Conservation (phyloP, 1,284 basidiomycete genomes). For the Rhodotorula glutinis region DNA sequence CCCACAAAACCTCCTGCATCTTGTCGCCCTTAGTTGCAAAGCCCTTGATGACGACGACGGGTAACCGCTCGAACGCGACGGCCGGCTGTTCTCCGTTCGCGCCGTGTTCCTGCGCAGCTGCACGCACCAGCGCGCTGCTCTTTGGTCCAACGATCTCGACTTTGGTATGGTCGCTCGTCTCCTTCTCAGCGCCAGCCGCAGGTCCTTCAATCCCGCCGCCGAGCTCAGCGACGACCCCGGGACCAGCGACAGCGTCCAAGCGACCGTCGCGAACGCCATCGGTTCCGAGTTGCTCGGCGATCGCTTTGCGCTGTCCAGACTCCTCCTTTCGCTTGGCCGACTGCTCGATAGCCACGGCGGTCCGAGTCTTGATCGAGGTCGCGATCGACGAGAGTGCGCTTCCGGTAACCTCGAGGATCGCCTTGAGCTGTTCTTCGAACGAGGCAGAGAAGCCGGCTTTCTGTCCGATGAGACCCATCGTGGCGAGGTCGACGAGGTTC, state of each 20-base stretch:
- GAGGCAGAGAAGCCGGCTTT: slow-evolving; percentile 87
- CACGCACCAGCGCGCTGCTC: slow-evolving; percentile 14
- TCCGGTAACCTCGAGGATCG: slow-evolving; percentile 77
- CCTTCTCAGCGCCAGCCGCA: slow-evolving; percentile 8
- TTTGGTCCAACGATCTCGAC: slow-evolving; percentile 30
- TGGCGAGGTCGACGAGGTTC: slow-evolving; percentile 85
- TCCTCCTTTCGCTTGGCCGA: slow-evolving; percentile 4
- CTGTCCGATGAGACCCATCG: slow-evolving; percentile 88
- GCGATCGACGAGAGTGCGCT: slow-evolving; percentile 58
- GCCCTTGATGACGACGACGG: slow-evolving; percentile 61
- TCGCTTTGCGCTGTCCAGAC: slow-evolving; percentile 34
- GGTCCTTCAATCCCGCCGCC: slow-evolving; percentile 51
- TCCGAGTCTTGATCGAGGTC: slow-evolving; percentile 2
- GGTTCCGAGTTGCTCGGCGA: slow-evolving; percentile 34
- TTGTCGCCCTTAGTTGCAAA: slow-evolving; percentile 64
- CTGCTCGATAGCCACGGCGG: slow-evolving; percentile 4
- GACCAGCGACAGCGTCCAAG: slow-evolving; percentile 73
- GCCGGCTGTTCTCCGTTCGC: slow-evolving; percentile 1
- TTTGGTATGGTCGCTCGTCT: background rate
- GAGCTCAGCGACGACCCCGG: slow-evolving; percentile 76
- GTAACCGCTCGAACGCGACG: slow-evolving; percentile 62
- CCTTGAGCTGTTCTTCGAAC: slow-evolving; percentile 77
- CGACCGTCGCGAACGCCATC: slow-evolving; percentile 61
- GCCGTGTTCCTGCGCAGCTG: background rate
- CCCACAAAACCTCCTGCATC: slow-evolving; percentile 69